Percentiles rank a stretch among this genome's conserved stretches.
Evolutionary conservation across 164 flowering plant species (phyloP).

Genomic region (Stephania yunnanensis): DNA sequence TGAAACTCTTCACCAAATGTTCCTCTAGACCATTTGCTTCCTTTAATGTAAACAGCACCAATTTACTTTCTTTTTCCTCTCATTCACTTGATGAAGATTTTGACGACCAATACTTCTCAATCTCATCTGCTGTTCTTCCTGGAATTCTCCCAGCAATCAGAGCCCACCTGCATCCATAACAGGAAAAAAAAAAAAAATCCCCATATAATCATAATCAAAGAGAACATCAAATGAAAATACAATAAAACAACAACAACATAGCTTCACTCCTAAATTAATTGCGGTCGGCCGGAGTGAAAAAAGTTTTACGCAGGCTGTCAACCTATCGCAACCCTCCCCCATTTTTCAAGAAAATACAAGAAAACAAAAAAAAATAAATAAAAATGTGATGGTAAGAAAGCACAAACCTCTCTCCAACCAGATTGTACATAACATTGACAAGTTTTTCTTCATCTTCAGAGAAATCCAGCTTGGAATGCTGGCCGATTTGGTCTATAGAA

Average conservation of each 20-base stretch:
- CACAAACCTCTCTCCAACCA: constrained; percentile 8
- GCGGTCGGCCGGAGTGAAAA: no score
- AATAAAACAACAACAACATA: no score
- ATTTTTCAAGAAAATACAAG: neutral
- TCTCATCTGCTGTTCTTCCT: constrained; percentile 4
- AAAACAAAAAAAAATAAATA: neutral
- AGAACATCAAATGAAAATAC: no score
- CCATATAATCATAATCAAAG: no score
- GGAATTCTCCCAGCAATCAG: constrained; percentile 10
- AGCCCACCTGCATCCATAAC: neutral
- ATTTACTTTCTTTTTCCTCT: neutral
- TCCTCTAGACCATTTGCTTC: neutral
- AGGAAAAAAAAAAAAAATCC: neutral
- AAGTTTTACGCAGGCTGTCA: no score
- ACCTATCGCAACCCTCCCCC: no score
- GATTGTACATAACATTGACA: neutral
- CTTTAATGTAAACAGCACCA: neutral
- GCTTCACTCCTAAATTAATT: no score
- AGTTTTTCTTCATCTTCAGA: constrained; percentile 7
- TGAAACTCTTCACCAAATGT: neutral
- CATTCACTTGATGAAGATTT: constrained; percentile 3
- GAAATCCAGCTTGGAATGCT: neutral
- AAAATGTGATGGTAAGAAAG: neutral
- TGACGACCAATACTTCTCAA: constrained; percentile 9
- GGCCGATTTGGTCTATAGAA: neutral